These are phyloP conservation scores for Alloteropsis semialata DNA, from an alignment of 176 grass and related monocot species.

Conservation along the genomic window DNA sequence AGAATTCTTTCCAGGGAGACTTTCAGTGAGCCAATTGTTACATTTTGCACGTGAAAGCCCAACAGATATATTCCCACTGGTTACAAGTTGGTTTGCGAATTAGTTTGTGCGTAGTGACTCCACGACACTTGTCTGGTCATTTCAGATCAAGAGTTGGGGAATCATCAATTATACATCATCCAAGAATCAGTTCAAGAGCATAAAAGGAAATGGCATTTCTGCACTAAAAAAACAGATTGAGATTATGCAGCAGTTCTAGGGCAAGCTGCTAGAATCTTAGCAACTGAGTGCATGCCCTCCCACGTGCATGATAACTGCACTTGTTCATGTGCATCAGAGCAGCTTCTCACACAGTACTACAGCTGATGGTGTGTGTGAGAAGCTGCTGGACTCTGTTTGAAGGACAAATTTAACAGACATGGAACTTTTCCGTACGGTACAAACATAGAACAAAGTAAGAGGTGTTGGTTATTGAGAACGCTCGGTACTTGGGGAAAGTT, in stretches of 20 bases:
- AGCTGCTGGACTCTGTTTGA: slow-evolving; percentile 1
- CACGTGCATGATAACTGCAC: not conserved
- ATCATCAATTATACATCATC: not conserved
- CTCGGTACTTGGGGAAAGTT: too few relatives aligned
- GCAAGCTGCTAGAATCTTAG: not conserved
- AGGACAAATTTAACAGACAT: not conserved
- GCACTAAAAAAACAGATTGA: not conserved
- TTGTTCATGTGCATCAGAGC: not conserved
- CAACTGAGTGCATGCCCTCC: not conserved
- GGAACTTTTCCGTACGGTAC: not conserved
- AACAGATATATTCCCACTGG: not conserved
- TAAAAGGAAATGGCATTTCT: not conserved
- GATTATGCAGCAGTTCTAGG: not conserved
- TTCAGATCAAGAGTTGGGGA: not conserved
- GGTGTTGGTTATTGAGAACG: not conserved
- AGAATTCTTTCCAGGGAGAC: not conserved
- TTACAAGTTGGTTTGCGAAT: not conserved
- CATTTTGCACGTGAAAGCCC: not conserved
- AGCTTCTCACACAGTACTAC: not conserved
- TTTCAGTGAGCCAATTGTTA: not conserved
- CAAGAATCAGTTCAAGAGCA: not conserved
- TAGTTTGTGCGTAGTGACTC: not conserved
- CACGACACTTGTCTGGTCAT: not conserved
- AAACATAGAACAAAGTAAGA: not conserved
- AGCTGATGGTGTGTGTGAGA: not conserved